Conservation (phyloP, 495 filamentous ascomycete species). For the Gamarada debralockiae region DNA sequence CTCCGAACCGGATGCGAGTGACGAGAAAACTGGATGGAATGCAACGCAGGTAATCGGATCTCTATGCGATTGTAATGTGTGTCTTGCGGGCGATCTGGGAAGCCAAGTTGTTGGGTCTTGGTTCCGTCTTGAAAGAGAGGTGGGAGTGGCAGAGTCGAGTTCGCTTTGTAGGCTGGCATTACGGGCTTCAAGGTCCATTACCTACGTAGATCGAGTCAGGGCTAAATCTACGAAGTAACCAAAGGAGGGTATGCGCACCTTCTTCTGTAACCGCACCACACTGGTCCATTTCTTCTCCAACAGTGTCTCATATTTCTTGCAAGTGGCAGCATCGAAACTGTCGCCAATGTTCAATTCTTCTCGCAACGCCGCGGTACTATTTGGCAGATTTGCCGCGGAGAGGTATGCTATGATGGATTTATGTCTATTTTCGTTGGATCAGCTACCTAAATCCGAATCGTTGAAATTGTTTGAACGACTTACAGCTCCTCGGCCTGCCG, state of each 20-base stretch:
- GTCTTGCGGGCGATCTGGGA: conserved; percentile 71
- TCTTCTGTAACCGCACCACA: conserved; percentile 86
- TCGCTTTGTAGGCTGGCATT: conserved; percentile 70
- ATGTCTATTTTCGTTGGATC: conserved; percentile 54
- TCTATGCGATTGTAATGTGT: conserved; percentile 83
- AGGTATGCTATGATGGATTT: conserved; percentile 90
- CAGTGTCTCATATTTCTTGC: conserved; percentile 85
- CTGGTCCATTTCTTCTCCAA: conserved; percentile 97
- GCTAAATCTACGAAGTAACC: neutral
- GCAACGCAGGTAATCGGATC: conserved; percentile 80
- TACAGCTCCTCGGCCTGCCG: conserved; percentile 90
- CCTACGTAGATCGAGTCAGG: conserved; percentile 46
- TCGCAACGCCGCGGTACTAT: conserved; percentile 63
- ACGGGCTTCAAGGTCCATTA: conserved; percentile 87
- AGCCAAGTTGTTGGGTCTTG: conserved; percentile 87
- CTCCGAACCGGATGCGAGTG: conserved; percentile 88
- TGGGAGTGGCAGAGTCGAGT: conserved; percentile 80
- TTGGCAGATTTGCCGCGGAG: conserved; percentile 62
- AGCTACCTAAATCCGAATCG: neutral
- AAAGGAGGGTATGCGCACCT: conserved; percentile 46
- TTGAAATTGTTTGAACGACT: conserved; percentile 26
- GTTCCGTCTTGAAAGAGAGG: conserved; percentile 71
- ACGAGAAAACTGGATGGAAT: conserved; percentile 92
- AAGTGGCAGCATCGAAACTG: conserved; percentile 68
- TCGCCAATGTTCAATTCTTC: conserved; percentile 61